A percentile compares a stretch with the other conserved stretches of the same genome.
Evolutionary conservation across 2,329 filamentous ascomycete genomes (phyloP).

Genomic region (Onygenales sp.): DNA sequence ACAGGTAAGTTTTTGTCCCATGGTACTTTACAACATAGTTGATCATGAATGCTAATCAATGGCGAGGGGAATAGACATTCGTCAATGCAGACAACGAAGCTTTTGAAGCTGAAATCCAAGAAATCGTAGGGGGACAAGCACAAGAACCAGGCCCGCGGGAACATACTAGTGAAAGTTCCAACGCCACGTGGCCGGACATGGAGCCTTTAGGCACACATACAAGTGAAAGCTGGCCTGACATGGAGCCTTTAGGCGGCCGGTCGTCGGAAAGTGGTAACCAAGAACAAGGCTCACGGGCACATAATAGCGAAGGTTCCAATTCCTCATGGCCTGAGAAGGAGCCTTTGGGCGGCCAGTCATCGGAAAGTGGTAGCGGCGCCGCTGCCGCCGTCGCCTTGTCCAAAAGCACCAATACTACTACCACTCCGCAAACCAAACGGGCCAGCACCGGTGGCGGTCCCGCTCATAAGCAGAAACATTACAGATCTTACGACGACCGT

Average conservation of each 20-base stretch:
- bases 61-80: conserved; percentile 29
- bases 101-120: conserved; percentile 28
- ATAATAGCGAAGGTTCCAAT: background rate
- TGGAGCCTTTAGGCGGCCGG: too few relatives aligned
- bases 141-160: conserved; percentile 1
- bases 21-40: background rate
- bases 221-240: too few relatives aligned
- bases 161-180: background rate
- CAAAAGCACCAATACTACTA: background rate
- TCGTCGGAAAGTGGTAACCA: background rate
- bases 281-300: background rate
- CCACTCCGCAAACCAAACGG: background rate
- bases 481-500: background rate
- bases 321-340: background rate
- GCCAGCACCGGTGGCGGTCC: background rate
- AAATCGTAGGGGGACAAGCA: conserved; percentile 12
- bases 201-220: background rate
- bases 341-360: background rate
- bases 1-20: conserved; percentile 20
- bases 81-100: conserved; percentile 40
- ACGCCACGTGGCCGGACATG: background rate
- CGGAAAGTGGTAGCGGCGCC: too few relatives aligned
- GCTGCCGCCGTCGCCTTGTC: background rate
- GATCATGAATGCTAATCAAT: background rate
- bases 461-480: background rate